A percentile compares a stretch with the other conserved stretches of the same genome.
Evolutionary conservation across 2,329 filamentous ascomycete genomes (phyloP).

Genomic region (Herpotrichia juniperi): DNA sequence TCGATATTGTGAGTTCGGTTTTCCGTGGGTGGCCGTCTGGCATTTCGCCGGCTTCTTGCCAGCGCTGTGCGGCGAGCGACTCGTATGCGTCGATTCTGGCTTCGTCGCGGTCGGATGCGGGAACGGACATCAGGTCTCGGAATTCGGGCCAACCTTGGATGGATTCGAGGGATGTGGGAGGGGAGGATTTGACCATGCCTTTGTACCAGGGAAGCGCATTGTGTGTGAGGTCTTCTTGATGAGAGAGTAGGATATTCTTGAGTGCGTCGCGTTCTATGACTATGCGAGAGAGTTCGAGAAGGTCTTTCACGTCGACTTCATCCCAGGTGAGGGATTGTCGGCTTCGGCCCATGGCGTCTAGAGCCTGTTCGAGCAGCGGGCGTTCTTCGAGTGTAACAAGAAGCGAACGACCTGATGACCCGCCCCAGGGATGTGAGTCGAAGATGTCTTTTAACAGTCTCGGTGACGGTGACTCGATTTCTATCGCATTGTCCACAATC

Average conservation of each 20-base stretch:
- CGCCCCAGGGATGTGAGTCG: constrained; percentile 64
- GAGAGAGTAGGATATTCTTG: constrained; percentile 67
- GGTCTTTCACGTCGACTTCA: constrained; percentile 95
- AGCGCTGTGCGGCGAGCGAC: neutral
- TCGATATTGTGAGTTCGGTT: constrained; percentile 1
- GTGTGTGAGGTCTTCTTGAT: constrained; percentile 37
- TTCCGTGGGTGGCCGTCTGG: constrained; percentile 17
- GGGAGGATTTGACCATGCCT: constrained; percentile 20
- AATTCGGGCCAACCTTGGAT: constrained; percentile 11
- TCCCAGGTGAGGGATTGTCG: constrained; percentile 71
- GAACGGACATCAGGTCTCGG: neutral
- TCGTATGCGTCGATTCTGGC: neutral
- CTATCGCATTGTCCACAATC: constrained; percentile 78
- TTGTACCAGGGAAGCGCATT: constrained; percentile 24
- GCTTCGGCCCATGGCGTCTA: constrained; percentile 70
- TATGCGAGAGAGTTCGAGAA: constrained; percentile 82
- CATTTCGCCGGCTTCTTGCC: neutral
- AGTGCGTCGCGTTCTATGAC: constrained; percentile 86
- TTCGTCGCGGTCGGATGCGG: constrained; percentile 15
- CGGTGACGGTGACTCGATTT: constrained; percentile 69
- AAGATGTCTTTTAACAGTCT: constrained; percentile 73
- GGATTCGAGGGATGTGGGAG: constrained; percentile 27
- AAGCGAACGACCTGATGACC: constrained; percentile 33
- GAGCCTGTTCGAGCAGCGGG: constrained; percentile 66
- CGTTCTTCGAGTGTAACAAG: constrained; percentile 36